These are phyloP conservation scores for Candida caryicola DNA, from an alignment of 805 yeast genomes.

Conservation along the genomic window DNA sequence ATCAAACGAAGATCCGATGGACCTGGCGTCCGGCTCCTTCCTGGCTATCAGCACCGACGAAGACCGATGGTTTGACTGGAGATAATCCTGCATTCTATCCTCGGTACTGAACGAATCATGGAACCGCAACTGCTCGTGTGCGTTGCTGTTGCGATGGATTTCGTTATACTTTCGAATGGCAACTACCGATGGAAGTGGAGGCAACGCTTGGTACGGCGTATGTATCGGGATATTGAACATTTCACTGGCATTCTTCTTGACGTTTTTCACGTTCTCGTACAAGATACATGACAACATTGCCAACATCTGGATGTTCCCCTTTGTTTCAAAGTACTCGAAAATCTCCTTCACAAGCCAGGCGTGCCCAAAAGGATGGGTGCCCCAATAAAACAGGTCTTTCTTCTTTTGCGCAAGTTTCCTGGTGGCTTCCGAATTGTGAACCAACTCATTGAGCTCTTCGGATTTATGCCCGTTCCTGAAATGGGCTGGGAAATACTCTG, in stretches of 20 bases:
- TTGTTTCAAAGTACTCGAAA: constrained; percentile 58
- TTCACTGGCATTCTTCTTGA: constrained; percentile 16
- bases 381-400: constrained; percentile 61
- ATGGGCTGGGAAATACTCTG: constrained; percentile 7
- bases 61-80: constrained; percentile 6
- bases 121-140: constrained; percentile 6
- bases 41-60: constrained; percentile 10
- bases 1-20: constrained; percentile 17
- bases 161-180: constrained; percentile 14
- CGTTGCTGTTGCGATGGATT: constrained; percentile 2
- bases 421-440: constrained; percentile 8
- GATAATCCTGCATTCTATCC: constrained; percentile 4
- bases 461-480: constrained; percentile 2
- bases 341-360: constrained; percentile 61
- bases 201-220: constrained; percentile 42
- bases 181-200: constrained; percentile 27
- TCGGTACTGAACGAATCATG: constrained; percentile 8
- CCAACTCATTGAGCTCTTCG: constrained; percentile 9
- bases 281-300: constrained; percentile 82
- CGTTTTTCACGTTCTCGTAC: constrained; percentile 38
- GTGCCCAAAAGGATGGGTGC: constrained; percentile 74
- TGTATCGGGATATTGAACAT: constrained; percentile 41
- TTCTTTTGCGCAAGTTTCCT: constrained; percentile 9
- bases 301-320: constrained; percentile 79
- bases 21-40: constrained; percentile 15